Percentiles rank a stretch among this genome's conserved stretches.
Conservation (phyloP, 805 yeast species). For the Lachancea waltii region DNA sequence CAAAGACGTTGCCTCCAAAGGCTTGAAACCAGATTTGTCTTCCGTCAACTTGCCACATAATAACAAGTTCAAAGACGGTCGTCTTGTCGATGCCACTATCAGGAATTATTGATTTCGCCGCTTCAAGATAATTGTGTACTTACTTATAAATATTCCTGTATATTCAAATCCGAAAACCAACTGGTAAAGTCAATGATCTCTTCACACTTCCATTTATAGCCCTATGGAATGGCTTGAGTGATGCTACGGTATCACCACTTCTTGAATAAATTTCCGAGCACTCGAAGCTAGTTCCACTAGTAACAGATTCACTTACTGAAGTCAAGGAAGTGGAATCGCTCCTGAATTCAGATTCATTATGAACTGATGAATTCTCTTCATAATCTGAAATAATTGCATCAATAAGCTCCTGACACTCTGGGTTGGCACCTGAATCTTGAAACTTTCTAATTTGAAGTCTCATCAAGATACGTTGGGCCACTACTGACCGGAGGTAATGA, state of each 20-base stretch:
- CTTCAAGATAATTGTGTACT: no score
- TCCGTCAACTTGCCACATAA: conserved; percentile 14
- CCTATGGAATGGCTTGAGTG: conserved; percentile 12
- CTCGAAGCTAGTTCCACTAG: background rate
- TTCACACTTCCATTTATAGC: conserved; percentile 13
- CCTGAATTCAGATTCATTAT: conserved; percentile 3
- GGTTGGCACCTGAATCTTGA: conserved; percentile 13
- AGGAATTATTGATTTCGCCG: conserved; percentile 8
- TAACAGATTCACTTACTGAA: background rate
- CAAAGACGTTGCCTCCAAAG: conserved; percentile 24
- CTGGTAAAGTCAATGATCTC: conserved; percentile 29
- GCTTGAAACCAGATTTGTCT: conserved; percentile 13
- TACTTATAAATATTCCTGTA: conserved; percentile 1
- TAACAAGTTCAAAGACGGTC: conserved; percentile 9
- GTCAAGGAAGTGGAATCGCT: conserved; percentile 3
- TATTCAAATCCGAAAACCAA: conserved; percentile 18
- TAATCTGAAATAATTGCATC: conserved; percentile 14
- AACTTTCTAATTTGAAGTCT: conserved; percentile 25
- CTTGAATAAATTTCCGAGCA: background rate
- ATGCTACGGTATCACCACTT: conserved; percentile 15
- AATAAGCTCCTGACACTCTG: conserved; percentile 8
- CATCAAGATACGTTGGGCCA: conserved; percentile 24
- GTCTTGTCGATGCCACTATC: conserved; percentile 9
- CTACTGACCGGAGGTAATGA: conserved; percentile 22
- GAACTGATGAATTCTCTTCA: conserved; percentile 8